Evolutionary conservation across 78 protist species (phyloP).

Genomic region (Speleostelium caveatum): DNA sequence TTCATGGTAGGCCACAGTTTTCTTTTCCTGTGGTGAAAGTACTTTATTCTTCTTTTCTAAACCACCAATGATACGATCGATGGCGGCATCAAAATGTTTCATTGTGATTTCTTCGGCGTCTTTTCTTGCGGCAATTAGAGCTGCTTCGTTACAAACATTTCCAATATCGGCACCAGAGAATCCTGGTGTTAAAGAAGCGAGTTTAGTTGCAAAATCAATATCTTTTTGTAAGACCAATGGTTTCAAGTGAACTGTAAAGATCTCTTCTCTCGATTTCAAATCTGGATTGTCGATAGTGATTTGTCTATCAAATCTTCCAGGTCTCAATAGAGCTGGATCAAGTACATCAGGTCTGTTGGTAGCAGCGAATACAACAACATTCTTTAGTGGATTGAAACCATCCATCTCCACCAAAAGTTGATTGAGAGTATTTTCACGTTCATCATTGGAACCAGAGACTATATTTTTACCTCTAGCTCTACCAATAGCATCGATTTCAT

Average conservation of each 20-base stretch:
- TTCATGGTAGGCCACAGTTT: slow-evolving; percentile 97
- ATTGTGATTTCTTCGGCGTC: slow-evolving; percentile 52
- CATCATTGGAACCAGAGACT: slow-evolving; percentile 88
- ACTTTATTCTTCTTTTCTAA: slow-evolving; percentile 87
- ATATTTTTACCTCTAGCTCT: slow-evolving; percentile 72
- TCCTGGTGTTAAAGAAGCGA: slow-evolving; percentile 92
- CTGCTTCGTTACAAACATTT: slow-evolving; percentile 89
- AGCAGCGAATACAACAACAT: slow-evolving; percentile 96
- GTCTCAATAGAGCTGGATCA: slow-evolving; percentile 98
- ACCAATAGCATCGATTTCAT: slow-evolving; percentile 96
- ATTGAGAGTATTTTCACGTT: slow-evolving; percentile 98
- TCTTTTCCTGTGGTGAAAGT: slow-evolving; percentile 79
- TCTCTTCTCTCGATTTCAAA: slow-evolving; percentile 88
- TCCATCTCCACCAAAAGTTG: slow-evolving; percentile 99
- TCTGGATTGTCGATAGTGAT: slow-evolving; percentile 96
- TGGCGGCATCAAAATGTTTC: slow-evolving; percentile 94
- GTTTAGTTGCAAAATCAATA: slow-evolving; percentile 32
- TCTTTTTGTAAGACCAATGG: slow-evolving; percentile 46
- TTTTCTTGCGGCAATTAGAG: slow-evolving; percentile 90
- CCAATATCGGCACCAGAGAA: slow-evolving; percentile 95
- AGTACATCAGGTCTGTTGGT: slow-evolving; percentile 94
- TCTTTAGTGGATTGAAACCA: slow-evolving; percentile 90
- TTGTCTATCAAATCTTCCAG: slow-evolving; percentile 98
- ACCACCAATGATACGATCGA: slow-evolving; percentile 97
- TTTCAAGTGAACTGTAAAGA: slow-evolving; percentile 95